phyloP scores from a whole-genome alignment of 2,329 filamentous ascomycete species.

The Magnaporthiopsis rhizophila region DNA sequence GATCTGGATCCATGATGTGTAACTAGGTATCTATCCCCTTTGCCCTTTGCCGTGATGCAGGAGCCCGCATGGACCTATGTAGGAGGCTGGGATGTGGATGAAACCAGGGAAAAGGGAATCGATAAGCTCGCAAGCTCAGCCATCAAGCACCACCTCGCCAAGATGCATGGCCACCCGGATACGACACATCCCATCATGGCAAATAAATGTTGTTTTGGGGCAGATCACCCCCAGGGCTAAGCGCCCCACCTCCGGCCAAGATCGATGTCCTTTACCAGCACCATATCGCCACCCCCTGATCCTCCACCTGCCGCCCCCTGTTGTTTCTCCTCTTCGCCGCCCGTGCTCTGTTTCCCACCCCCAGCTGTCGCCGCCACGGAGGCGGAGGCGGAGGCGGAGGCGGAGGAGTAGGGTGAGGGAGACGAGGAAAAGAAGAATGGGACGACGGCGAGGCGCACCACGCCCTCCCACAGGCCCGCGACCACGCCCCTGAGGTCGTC shows the following conservation, averaged over 20 bases:
- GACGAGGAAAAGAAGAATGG: slow-evolving; percentile 51
- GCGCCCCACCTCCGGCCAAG: slow-evolving; percentile 35
- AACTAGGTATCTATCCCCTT: not conserved
- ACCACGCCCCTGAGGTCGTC: slow-evolving; percentile 64
- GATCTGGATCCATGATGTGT: no score
- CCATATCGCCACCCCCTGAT: slow-evolving; percentile 28
- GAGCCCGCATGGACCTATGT: not conserved
- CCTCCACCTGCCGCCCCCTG: slow-evolving; percentile 1
- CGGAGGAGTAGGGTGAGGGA: slow-evolving; percentile 13
- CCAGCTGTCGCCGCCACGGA: slow-evolving; percentile 14
- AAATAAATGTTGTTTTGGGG: no score
- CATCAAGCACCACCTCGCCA: not conserved
- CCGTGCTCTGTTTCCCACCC: slow-evolving; percentile 3
- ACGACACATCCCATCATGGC: no score
- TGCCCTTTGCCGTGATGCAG: not conserved
- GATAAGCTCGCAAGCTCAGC: not conserved
- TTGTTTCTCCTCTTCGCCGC: slow-evolving; percentile 12
- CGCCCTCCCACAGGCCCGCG: slow-evolving; percentile 66
- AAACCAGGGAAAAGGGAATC: not conserved
- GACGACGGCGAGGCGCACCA: slow-evolving; percentile 58
- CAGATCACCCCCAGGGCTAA: no score
- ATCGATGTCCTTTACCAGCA: slow-evolving; percentile 44
- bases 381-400: slow-evolving; percentile 2
- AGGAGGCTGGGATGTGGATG: not conserved
- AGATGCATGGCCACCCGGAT: not conserved